Percentiles rank a stretch among this genome's conserved stretches.
Conservation (phyloP, 768 basidiomycete species). For the Arthromyces matolae region DNA sequence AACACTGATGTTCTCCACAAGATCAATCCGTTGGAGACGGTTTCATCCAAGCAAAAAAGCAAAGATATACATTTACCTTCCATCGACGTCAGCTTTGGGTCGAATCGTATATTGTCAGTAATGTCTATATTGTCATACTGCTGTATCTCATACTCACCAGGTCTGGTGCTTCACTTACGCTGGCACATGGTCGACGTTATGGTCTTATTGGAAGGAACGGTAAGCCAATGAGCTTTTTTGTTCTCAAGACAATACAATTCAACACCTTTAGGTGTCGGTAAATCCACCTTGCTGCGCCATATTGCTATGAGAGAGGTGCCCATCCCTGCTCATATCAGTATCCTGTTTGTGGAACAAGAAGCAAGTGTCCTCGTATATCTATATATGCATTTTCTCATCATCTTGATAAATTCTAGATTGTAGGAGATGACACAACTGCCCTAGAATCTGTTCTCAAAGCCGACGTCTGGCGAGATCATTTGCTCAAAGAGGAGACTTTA, state of each 20-base stretch:
- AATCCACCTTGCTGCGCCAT: slow-evolving; percentile 91
- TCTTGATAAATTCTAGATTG: slow-evolving; percentile 49
- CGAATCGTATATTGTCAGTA: slow-evolving; percentile 85
- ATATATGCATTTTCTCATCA: neutral
- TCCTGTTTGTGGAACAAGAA: slow-evolving; percentile 98
- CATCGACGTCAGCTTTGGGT: slow-evolving; percentile 95
- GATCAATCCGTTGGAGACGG: slow-evolving; percentile 91
- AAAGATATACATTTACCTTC: slow-evolving; percentile 94
- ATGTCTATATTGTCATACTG: too few species aligned
- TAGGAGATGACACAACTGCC: slow-evolving; percentile 91
- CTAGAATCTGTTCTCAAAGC: slow-evolving; percentile 96
- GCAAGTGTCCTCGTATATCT: slow-evolving; percentile 32
- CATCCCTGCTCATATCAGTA: slow-evolving; percentile 92
- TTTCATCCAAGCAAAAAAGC: slow-evolving; percentile 85
- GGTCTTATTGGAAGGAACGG: slow-evolving; percentile 90
- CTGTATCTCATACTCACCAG: slow-evolving; percentile 31
- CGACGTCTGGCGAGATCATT: slow-evolving; percentile 97
- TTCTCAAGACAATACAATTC: neutral
- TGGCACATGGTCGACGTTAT: slow-evolving; percentile 87
- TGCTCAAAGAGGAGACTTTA: slow-evolving; percentile 77
- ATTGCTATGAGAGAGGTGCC: slow-evolving; percentile 94
- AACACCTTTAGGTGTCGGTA: slow-evolving; percentile 70
- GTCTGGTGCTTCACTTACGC: slow-evolving; percentile 80
- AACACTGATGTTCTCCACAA: slow-evolving; percentile 21
- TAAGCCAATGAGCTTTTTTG: slow-evolving; percentile 18